These are phyloP conservation scores for Metschnikowia sp. DNA, from an alignment of 805 yeast species.

Conservation along the genomic window DNA sequence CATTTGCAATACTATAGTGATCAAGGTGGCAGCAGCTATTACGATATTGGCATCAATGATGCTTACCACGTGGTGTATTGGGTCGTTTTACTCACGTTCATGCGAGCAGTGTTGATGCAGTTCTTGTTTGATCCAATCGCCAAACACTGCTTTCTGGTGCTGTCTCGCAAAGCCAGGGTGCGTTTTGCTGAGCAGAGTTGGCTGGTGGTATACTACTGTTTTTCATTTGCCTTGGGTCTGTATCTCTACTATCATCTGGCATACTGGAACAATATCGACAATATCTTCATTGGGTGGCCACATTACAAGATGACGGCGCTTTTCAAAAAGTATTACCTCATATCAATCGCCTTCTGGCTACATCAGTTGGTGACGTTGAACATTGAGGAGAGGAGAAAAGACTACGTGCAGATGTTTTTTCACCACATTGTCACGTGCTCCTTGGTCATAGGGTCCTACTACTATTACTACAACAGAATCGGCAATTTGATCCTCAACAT, in stretches of 20 bases:
- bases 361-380: constrained; percentile 76
- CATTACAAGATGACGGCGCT: constrained; percentile 51
- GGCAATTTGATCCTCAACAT: constrained; percentile 75
- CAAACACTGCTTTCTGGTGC: constrained; percentile 36
- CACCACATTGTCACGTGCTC: constrained; percentile 81
- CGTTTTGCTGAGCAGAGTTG: constrained; percentile 89
- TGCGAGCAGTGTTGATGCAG: constrained; percentile 61
- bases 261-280: constrained; percentile 56
- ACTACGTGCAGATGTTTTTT: constrained; percentile 78
- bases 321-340: constrained; percentile 68
- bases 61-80: constrained; percentile 50
- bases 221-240: constrained; percentile 55
- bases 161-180: constrained; percentile 47
- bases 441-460: constrained; percentile 69
- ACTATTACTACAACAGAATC: constrained; percentile 65
- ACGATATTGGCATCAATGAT: constrained; percentile 59
- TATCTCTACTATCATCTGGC: constrained; percentile 54
- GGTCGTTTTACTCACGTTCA: constrained; percentile 53
- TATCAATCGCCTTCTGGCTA: constrained; percentile 74
- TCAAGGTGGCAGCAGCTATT: constrained; percentile 22
- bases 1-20: constrained; percentile 29
- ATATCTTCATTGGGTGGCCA: constrained; percentile 71
- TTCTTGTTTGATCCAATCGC: constrained; percentile 59
- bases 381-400: constrained; percentile 77
- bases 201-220: constrained; percentile 58